Evolutionary conservation across 805 yeast genomes (phyloP).

Genomic region (Kregervanrija delftensis): DNA sequence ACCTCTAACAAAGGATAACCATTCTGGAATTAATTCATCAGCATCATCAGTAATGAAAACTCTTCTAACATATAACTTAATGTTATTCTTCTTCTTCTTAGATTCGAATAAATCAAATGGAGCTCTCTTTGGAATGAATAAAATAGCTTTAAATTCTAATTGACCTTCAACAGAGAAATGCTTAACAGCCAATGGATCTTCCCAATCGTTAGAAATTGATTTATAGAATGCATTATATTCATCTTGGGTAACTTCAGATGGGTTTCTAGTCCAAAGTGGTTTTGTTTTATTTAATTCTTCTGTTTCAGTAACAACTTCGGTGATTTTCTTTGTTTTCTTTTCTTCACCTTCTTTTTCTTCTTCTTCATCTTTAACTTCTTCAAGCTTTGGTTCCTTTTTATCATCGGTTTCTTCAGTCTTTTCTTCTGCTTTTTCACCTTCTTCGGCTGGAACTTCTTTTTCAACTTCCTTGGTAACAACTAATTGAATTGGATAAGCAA

Average conservation of each 20-base stretch:
- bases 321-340: slow-evolving; percentile 79
- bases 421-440: slow-evolving; percentile 44
- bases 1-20: slow-evolving; percentile 97
- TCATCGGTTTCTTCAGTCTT: slow-evolving; percentile 48
- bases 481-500: slow-evolving; percentile 97
- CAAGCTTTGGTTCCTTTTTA: slow-evolving; percentile 41
- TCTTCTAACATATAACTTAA: slow-evolving; percentile 97
- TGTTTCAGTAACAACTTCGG: slow-evolving; percentile 88
- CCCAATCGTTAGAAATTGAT: slow-evolving; percentile 99
- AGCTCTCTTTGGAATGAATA: slow-evolving; percentile 98
- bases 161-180: slow-evolving; percentile 99
- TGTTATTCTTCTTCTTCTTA: slow-evolving; percentile 98
- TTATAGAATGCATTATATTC: slow-evolving; percentile 99
- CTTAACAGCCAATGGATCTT: slow-evolving; percentile 98
- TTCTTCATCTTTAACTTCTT: slow-evolving; percentile 49
- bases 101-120: slow-evolving; percentile 97
- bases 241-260: slow-evolving; percentile 94
- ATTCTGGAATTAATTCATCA: slow-evolving; percentile 98
- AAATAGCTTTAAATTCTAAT: slow-evolving; percentile 96
- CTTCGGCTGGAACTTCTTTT: slow-evolving; percentile 90
- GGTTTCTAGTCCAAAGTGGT: slow-evolving; percentile 99
- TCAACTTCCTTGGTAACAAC: slow-evolving; percentile 98
- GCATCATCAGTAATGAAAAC: slow-evolving; percentile 99
- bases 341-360: slow-evolving; percentile 49
- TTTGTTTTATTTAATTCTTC: slow-evolving; percentile 98